Percentiles rank a stretch among this genome's conserved stretches.
phyloP scores from a whole-genome alignment of 2,329 filamentous ascomycete genomes.

The Aspergillus phoenicis region DNA sequence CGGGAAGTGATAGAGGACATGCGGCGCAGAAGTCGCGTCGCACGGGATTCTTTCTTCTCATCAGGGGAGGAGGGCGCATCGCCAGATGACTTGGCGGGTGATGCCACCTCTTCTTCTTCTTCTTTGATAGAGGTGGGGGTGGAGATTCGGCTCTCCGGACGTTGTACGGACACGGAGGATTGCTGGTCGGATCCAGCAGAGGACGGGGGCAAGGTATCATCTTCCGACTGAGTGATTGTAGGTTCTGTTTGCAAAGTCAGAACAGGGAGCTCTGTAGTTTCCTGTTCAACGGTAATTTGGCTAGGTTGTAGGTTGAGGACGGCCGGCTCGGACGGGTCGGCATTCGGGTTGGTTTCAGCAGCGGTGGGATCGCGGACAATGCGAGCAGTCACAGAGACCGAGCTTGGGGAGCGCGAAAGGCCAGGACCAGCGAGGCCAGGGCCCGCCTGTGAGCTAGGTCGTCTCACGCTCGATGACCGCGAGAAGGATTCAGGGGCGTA shows the following conservation, averaged over 20 bases:
- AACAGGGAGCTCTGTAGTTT: conserved; percentile 48
- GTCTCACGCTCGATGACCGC: conserved; percentile 35
- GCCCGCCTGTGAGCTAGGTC: conserved; percentile 32
- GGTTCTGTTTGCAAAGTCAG: conserved; percentile 24
- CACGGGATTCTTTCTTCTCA: conserved; percentile 58
- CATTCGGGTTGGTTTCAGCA: conserved; percentile 38
- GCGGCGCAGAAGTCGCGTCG: conserved; percentile 65
- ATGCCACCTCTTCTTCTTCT: conserved; percentile 32
- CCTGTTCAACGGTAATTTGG: conserved; percentile 66
- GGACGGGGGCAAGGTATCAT: conserved; percentile 44
- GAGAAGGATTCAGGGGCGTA: conserved; percentile 33
- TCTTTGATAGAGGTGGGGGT: conserved; percentile 43
- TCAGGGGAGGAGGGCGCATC: conserved; percentile 43
- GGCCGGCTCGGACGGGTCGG: conserved; percentile 33
- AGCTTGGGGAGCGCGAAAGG: conserved; percentile 55
- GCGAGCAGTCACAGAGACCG: conserved; percentile 83
- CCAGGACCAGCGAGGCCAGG: conserved; percentile 24
- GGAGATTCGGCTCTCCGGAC: conserved; percentile 45
- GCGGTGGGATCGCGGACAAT: conserved; percentile 68
- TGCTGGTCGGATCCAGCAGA: conserved; percentile 42
- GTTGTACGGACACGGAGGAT: conserved; percentile 43
- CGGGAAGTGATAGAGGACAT: conserved; percentile 63
- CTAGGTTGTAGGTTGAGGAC: conserved; percentile 55
- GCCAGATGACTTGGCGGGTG: conserved; percentile 31
- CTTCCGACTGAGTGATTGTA: conserved; percentile 28